Evolutionary conservation across 2,329 filamentous ascomycete species (phyloP).

Genomic region (Blumeria graminis): DNA sequence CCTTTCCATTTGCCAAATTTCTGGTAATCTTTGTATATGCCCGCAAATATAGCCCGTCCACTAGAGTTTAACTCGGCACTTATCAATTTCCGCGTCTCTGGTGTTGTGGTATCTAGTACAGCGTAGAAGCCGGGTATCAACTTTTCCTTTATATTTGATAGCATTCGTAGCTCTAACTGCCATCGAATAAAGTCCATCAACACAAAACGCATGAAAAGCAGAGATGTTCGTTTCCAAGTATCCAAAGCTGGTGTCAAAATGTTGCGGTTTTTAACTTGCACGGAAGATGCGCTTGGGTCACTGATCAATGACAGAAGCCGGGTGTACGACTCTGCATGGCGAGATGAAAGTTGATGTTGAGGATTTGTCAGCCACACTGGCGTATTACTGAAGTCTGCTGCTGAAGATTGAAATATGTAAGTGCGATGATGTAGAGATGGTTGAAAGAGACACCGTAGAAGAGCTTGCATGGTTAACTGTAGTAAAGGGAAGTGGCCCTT

Average conservation of each 20-base stretch:
- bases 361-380: slow-evolving; percentile 17
- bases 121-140: slow-evolving; percentile 33
- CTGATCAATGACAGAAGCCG: slow-evolving; percentile 34
- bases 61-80: slow-evolving; percentile 33
- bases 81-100: slow-evolving; percentile 28
- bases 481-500: slow-evolving; percentile 38
- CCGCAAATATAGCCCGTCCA: slow-evolving; percentile 32
- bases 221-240: slow-evolving; percentile 34
- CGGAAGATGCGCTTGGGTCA: slow-evolving; percentile 31
- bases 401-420: slow-evolving; percentile 5
- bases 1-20: slow-evolving; percentile 38
- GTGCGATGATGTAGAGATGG: slow-evolving; percentile 14
- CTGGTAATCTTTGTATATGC: slow-evolving; percentile 32
- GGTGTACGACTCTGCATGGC: slow-evolving; percentile 26
- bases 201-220: slow-evolving; percentile 35
- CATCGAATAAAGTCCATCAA: slow-evolving; percentile 34
- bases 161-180: slow-evolving; percentile 30
- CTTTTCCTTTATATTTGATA: slow-evolving; percentile 26
- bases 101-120: slow-evolving; percentile 31
- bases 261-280: slow-evolving; percentile 17
- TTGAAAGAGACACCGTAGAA: slow-evolving; percentile 28
- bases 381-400: slow-evolving; percentile 4
- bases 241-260: slow-evolving; percentile 33
- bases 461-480: slow-evolving; percentile 26
- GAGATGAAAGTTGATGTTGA: slow-evolving; percentile 14